Percentiles rank a stretch among this genome's conserved stretches.
Evolutionary conservation across 108 stramenopile genomes (phyloP).

Genomic region (Cylindrotheca fusiformis): DNA sequence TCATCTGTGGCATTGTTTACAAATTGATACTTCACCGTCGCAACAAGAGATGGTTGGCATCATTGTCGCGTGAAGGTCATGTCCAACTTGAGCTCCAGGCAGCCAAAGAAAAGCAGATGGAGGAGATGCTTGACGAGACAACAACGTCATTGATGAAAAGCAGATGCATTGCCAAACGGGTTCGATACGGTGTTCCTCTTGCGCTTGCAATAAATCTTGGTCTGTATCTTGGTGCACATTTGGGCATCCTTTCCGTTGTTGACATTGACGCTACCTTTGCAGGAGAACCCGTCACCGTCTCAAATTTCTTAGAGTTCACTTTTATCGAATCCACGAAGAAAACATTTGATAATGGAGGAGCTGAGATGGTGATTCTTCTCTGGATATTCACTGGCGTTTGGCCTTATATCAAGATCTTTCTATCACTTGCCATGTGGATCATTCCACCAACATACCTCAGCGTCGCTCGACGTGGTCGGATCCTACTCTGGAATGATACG

Average conservation of each 20-base stretch:
- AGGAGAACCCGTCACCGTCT: constrained; percentile 49
- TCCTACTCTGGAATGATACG: constrained; percentile 72
- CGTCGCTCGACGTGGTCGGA: constrained; percentile 44
- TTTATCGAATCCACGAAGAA: constrained; percentile 51
- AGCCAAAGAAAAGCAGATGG: constrained; percentile 21
- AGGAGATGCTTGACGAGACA: constrained; percentile 38
- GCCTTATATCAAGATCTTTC: constrained; percentile 71
- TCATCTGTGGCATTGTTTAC: constrained; percentile 9
- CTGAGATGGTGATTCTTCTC: constrained; percentile 55
- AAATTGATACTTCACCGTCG: constrained; percentile 11
- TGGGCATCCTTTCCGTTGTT: constrained; percentile 49
- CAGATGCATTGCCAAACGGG: constrained; percentile 27
- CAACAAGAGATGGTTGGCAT: constrained; percentile 28
- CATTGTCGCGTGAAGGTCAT: constrained; percentile 19
- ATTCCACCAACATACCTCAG: constrained; percentile 40
- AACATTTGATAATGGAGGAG: constrained; percentile 67
- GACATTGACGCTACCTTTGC: constrained; percentile 54
- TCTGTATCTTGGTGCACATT: constrained; percentile 62
- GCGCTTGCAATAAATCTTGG: constrained; percentile 53
- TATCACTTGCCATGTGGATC: constrained; percentile 60
- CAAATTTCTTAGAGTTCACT: constrained; percentile 57
- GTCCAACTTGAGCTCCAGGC: constrained; percentile 23
- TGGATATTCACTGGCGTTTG: constrained; percentile 68
- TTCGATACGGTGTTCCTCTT: constrained; percentile 55
- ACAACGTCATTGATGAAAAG: constrained; percentile 48